These are phyloP conservation scores for Agastache rugosa DNA, from an alignment of 257 asterid genomes.

Conservation along the genomic window DNA sequence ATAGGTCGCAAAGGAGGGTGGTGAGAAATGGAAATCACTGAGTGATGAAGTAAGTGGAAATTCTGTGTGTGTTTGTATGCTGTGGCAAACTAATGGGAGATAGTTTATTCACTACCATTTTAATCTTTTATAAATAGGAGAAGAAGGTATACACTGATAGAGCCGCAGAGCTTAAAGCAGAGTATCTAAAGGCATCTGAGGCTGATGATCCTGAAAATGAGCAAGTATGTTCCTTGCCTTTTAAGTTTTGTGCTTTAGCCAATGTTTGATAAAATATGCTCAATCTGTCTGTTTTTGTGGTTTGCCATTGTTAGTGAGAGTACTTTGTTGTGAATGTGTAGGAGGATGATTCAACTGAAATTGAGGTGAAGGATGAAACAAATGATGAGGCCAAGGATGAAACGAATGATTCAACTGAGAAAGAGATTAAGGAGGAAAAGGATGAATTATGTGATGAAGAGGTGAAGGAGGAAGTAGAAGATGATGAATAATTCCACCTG, in stretches of 20 bases:
- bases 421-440: slow-evolving; percentile 35
- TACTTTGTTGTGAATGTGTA: slow-evolving; percentile 15
- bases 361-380: slow-evolving; percentile 34
- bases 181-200: slow-evolving; percentile 49
- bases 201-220: slow-evolving; percentile 39
- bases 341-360: slow-evolving; percentile 41
- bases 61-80: neutral
- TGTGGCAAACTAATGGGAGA: neutral
- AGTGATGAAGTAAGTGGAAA: slow-evolving; percentile 64
- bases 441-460: slow-evolving; percentile 29
- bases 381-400: slow-evolving; percentile 39
- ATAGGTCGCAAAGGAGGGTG: slow-evolving; percentile 90
- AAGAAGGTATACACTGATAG: slow-evolving; percentile 63
- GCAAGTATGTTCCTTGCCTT: slow-evolving; percentile 38
- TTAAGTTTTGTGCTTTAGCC: neutral
- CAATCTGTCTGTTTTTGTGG: neutral
- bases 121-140: slow-evolving; percentile 46
- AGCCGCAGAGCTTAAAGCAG: slow-evolving; percentile 86
- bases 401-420: slow-evolving; percentile 16
- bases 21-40: slow-evolving; percentile 79
- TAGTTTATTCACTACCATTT: neutral
- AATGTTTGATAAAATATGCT: neutral
- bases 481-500: slow-evolving; percentile 46
- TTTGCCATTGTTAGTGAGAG: neutral
- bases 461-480: slow-evolving; percentile 39